Evolutionary conservation across 768 basidiomycete genomes (phyloP), one percentile per base, ranked within the genome.

Genomic region (Lyophyllum shimeji): DNA sequence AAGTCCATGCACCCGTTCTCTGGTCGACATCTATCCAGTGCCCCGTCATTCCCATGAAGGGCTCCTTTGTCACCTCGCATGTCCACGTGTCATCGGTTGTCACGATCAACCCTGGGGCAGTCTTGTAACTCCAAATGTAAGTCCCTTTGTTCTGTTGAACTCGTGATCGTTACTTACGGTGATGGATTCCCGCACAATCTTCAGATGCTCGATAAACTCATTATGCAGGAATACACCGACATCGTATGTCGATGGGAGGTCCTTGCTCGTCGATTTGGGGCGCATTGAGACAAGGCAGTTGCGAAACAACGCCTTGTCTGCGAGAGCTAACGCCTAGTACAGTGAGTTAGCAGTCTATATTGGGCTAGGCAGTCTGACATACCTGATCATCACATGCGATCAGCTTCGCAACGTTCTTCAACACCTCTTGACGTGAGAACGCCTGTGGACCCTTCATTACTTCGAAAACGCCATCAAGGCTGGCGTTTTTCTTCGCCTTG

Each of bases 11-110:
- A n/a, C 55, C 53, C 20, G 52, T 43, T n/a, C 7, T 3, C 34
- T n/a, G n/a, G n/a, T 54, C 44, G 17, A 37, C 31, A 0, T 68
- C 50, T 34, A 73, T 66, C 68, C 61, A 67, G 53, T 65, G 63
- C 1, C 44, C 58, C 4, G 63, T 66, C 53, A 63, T 49, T 3
- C 65, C 60, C 0, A 58, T 7, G 37, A 45, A 64, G 0, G 39
- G 37, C 6, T 17, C 23, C 50, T 65, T 63, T 40, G 60, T 65
- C 0, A 25, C 56, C 40, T 66, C 60, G 2, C 56, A 58, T n/a
- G 60, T 53, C 65, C 65, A 67, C 21, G 33, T 27, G 46, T 67
- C 63, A 9, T 46, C 39, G 0, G 60, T 65, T 1, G 58, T 52
- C 12, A 55, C 61, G 6, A 63, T 48, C 20, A 60, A 61, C 11